Evolutionary conservation across 257 asterid species (phyloP).

Genomic region (Jacaranda mimosifolia): DNA sequence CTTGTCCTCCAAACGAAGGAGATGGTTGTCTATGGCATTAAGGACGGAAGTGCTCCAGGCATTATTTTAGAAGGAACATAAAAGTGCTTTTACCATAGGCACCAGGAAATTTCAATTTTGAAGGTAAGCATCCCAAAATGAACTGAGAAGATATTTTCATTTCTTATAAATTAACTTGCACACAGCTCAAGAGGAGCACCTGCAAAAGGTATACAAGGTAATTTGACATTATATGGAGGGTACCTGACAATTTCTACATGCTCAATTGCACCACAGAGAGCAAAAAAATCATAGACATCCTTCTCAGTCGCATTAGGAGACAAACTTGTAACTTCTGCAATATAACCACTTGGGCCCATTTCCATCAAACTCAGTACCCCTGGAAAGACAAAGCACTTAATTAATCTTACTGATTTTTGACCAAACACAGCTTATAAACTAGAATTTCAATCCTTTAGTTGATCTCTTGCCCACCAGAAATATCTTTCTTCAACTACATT

Average conservation of each 20-base stretch:
- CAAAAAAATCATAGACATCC: constrained; percentile 82
- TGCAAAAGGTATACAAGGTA: constrained; percentile 7
- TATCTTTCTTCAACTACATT: constrained; percentile 6
- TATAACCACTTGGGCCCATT: constrained; percentile 81
- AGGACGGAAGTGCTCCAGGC: background rate
- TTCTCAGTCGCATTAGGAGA: constrained; percentile 83
- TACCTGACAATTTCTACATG: constrained; percentile 94
- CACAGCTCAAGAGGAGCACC: constrained; percentile 12
- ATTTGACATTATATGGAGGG: background rate
- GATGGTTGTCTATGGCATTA: background rate
- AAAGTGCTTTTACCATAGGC: background rate
- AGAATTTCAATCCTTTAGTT: background rate
- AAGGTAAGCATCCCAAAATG: background rate
- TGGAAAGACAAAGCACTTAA: constrained; percentile 18
- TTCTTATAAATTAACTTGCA: background rate
- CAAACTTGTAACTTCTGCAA: constrained; percentile 81
- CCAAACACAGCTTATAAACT: constrained; percentile 2
- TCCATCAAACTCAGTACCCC: constrained; percentile 25
- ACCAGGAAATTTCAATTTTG: background rate
- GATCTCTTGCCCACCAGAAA: background rate
- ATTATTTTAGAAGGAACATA: background rate
- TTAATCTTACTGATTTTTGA: background rate
- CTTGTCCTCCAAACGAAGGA: background rate
- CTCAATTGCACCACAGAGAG: constrained; percentile 89
- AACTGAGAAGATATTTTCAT: background rate